Percentiles rank a stretch among this genome's conserved stretches.
These are phyloP conservation scores for Melanomma pulvis-pyrius DNA, from an alignment of 495 filamentous ascomycete genomes.

Conservation along the genomic window DNA sequence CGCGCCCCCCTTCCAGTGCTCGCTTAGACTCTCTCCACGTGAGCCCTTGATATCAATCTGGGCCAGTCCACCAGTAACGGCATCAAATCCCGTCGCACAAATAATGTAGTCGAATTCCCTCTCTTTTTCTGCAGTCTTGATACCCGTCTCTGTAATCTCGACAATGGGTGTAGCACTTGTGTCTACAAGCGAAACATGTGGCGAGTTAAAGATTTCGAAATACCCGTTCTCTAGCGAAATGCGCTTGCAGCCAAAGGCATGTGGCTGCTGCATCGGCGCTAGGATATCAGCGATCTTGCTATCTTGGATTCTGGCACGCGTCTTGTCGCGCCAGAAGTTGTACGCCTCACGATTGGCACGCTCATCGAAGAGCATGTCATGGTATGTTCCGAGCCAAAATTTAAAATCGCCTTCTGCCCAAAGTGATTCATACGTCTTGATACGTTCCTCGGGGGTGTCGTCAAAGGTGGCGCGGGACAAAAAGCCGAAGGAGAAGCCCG, in stretches of 20 bases:
- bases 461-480: constrained; percentile 4
- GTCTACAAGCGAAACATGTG: constrained; percentile 46
- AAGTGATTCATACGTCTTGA: constrained; percentile 39
- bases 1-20: constrained; percentile 38
- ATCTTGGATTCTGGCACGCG: constrained; percentile 42
- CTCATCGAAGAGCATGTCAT: constrained; percentile 39
- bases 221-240: constrained; percentile 44
- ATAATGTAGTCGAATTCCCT: constrained; percentile 24
- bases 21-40: constrained; percentile 34
- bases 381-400: constrained; percentile 43
- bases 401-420: constrained; percentile 43
- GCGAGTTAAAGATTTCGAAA: constrained; percentile 47
- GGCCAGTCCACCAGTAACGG: constrained; percentile 44
- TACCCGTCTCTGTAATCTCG: constrained; percentile 26
- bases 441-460: constrained; percentile 26
- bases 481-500: constrained; percentile 18
- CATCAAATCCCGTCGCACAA: constrained; percentile 47
- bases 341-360: constrained; percentile 40
- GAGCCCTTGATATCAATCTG: constrained; percentile 42
- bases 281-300: constrained; percentile 40
- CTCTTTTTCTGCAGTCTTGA: constrained; percentile 23
- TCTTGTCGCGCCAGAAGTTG: constrained; percentile 44
- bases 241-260: constrained; percentile 41
- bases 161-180: constrained; percentile 40
- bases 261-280: constrained; percentile 40